Base-by-base conservation (phyloP, 177 flowering plant genomes). In the Tripterygium wilfordii region DNA sequence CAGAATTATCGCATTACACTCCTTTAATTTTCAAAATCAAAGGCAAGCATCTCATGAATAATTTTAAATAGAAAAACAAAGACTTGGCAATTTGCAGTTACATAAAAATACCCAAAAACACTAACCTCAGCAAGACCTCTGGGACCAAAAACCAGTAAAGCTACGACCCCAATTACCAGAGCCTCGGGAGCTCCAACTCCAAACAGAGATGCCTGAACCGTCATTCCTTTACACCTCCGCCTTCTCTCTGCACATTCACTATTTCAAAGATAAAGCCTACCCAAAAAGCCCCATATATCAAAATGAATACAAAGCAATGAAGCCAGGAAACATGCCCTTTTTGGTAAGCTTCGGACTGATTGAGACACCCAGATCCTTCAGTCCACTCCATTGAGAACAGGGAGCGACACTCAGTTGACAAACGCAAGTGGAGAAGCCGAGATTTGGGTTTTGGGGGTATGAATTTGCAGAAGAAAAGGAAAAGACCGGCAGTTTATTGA, bases 111-210 rank as follows among this genome's bases (percentile, higher is more conserved):
- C n/a, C n/a, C n/a, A n/a, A n/a, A n/a, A n/a, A n/a, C n/a, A 61
- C 78, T 66, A 15, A 92, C 98, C 95, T 92, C 98, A 56, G 98
- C 98, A 57, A 92, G 95, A 42, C 98, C 98, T 71, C 88, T 92
- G 51, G 98, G 98, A 48, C 98, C 98, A 74, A 92, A 92, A 24
- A 92, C 96, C 66, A 92, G 60, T 76, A 92, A 75, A 73, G 96
- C 98, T 49, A 92, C 98, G 15, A 88, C 98, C 17, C 98, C 98
- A 70, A 92, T 88, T 20, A 92, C 98, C 70, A 88, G 58, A 60
- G 83, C 98, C 67, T 92, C 98, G 42, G 98, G 98, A 60, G 98
- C 98, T 61, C 98, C 98, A 71, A 92, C 96, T 23, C 98, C 98
- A 73, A 92, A 92, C 36, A 92, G 49, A 62, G 98, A 92, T 39